These are phyloP conservation scores for Durio zibethinus DNA, from an alignment of 345 rosid genomes.

Conservation along the genomic window DNA sequence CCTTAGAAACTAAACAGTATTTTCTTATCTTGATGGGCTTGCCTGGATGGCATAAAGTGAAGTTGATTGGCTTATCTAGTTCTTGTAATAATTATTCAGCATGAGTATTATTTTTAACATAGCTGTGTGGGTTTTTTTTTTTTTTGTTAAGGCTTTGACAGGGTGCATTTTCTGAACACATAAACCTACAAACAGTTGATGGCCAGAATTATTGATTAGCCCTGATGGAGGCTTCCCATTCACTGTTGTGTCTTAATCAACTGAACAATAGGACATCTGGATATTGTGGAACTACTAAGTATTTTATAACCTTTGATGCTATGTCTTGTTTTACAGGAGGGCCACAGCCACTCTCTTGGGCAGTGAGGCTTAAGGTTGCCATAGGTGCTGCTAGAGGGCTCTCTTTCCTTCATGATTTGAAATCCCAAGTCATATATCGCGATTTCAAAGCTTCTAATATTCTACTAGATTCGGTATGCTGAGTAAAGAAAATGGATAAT, in stretches of 20 bases:
- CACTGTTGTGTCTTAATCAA: background rate
- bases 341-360: slow-evolving; percentile 83
- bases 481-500: background rate
- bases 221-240: background rate
- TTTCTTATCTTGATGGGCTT: too few relatives aligned
- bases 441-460: slow-evolving; percentile 93
- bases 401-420: slow-evolving; percentile 82
- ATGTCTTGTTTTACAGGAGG: slow-evolving; percentile 52
- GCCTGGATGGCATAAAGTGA: background rate
- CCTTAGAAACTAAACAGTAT: too few relatives aligned
- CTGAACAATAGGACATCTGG: background rate
- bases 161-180: background rate
- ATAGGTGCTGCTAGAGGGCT: slow-evolving; percentile 91
- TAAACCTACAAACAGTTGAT: background rate
- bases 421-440: slow-evolving; percentile 87
- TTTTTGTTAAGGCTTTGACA: background rate
- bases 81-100: background rate
- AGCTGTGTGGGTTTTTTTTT: background rate
- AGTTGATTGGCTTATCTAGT: background rate
- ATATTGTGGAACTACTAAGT: slow-evolving; percentile 2
- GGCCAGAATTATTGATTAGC: background rate
- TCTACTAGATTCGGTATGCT: slow-evolving; percentile 73
- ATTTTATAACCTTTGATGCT: slow-evolving; percentile 8
- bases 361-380: slow-evolving; percentile 76
- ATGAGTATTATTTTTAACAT: background rate